Conservation (phyloP, 2,329 filamentous ascomycete genomes). For the Pseudogymnoascus sp. region DNA sequence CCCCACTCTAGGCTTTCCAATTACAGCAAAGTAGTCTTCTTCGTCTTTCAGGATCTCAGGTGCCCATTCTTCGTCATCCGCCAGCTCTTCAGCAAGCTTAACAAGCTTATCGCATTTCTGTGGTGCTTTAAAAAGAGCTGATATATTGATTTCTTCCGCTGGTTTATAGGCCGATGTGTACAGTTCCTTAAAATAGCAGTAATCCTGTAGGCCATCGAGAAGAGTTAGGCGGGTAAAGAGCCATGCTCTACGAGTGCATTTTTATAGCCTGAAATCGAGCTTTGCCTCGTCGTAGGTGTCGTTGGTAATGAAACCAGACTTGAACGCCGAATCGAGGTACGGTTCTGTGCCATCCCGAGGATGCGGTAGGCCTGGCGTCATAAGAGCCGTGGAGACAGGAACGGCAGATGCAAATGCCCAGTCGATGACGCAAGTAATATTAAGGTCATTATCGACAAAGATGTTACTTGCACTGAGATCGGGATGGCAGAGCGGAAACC, state of each 20-base stretch:
- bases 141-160: too few relatives aligned
- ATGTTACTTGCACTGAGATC: slow-evolving; percentile 27
- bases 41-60: too few relatives aligned
- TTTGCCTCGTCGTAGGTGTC: slow-evolving; percentile 10
- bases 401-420: slow-evolving; percentile 28
- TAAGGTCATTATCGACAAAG: slow-evolving; percentile 28
- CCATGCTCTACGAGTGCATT: slow-evolving; percentile 16
- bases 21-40: too few relatives aligned
- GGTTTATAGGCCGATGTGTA: slow-evolving; percentile 7
- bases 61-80: too few relatives aligned
- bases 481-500: slow-evolving; percentile 25
- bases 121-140: too few relatives aligned
- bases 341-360: slow-evolving; percentile 16
- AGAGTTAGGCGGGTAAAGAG: slow-evolving; percentile 18
- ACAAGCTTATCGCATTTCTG: too few relatives aligned
- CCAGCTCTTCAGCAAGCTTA: too few relatives aligned
- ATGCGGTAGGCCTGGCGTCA: slow-evolving; percentile 17
- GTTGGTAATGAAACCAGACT: slow-evolving; percentile 12
- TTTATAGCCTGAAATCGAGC: slow-evolving; percentile 14
- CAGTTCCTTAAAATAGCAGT: slow-evolving; percentile 19
- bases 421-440: slow-evolving; percentile 30
- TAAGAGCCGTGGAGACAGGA: slow-evolving; percentile 23
- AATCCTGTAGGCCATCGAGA: slow-evolving; percentile 20
- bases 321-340: slow-evolving; percentile 14
- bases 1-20: too few relatives aligned